Evolutionary conservation across 371 early-diverging fungal genomes (phyloP).

Genomic region (Rhizomucor pusillus): DNA sequence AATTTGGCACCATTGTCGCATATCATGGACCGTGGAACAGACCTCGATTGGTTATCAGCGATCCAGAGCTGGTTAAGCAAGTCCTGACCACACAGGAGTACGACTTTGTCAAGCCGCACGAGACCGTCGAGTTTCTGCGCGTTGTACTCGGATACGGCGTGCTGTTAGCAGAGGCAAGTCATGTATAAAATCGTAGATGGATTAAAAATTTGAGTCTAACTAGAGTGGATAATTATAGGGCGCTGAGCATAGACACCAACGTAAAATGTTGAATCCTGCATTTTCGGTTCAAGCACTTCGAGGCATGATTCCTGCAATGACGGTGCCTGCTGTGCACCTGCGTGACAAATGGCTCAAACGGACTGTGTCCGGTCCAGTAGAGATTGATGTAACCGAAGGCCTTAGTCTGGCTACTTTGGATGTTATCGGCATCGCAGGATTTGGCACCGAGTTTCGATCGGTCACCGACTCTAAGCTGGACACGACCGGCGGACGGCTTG

Average conservation of each 20-base stretch:
- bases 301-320: slow-evolving; percentile 43
- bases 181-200: not conserved
- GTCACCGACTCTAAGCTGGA: slow-evolving; percentile 13
- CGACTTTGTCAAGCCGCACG: slow-evolving; percentile 49
- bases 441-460: slow-evolving; percentile 47
- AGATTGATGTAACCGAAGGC: slow-evolving; percentile 33
- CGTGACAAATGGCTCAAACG: slow-evolving; percentile 29
- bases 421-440: slow-evolving; percentile 49
- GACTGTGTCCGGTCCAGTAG: slow-evolving; percentile 2
- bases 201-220: no score
- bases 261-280: slow-evolving; percentile 68
- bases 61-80: slow-evolving; percentile 49
- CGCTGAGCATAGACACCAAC: slow-evolving; percentile 57
- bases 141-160: slow-evolving; percentile 58
- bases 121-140: slow-evolving; percentile 24
- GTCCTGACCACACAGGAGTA: slow-evolving; percentile 51
- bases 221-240: slow-evolving; percentile 28
- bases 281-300: slow-evolving; percentile 54
- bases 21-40: slow-evolving; percentile 52
- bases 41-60: slow-evolving; percentile 45
- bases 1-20: slow-evolving; percentile 50
- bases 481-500: slow-evolving; percentile 31
- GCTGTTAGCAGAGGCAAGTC: slow-evolving; percentile 47
- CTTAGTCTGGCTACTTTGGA: slow-evolving; percentile 42
- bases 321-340: slow-evolving; percentile 28